Percentiles rank a stretch among this genome's conserved stretches.
Conservation (phyloP, 2,329 filamentous ascomycete genomes). For the Exophiala phaeomuriformis region DNA sequence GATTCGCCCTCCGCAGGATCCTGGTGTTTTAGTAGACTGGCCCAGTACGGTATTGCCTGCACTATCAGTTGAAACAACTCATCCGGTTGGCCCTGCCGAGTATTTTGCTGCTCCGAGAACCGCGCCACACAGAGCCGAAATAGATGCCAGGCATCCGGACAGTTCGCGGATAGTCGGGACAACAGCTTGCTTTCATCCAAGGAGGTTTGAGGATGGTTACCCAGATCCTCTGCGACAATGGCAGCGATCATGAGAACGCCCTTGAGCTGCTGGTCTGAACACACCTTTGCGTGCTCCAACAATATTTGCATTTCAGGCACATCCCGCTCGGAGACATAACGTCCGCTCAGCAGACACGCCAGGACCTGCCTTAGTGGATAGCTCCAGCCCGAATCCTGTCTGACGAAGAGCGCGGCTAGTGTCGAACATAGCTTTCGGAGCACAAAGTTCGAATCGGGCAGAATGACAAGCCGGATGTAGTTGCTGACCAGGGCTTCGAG, state of each 20-base stretch:
- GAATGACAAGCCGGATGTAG: conserved; percentile 37
- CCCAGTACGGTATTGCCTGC: conserved; percentile 17
- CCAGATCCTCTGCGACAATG: conserved; percentile 35
- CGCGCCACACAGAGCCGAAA: conserved; percentile 15
- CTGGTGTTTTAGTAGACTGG: conserved; percentile 7
- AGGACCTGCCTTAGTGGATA: conserved; percentile 26
- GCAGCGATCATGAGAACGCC: conserved; percentile 26
- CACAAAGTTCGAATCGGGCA: conserved; percentile 35
- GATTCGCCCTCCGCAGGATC: neutral
- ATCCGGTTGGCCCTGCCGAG: neutral
- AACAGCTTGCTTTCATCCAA: conserved; percentile 9
- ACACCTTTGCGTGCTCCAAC: conserved; percentile 19
- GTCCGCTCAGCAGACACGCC: conserved; percentile 35
- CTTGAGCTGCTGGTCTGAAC: conserved; percentile 16
- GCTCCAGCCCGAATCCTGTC: conserved; percentile 35
- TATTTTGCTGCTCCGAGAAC: neutral
- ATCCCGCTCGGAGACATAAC: conserved; percentile 33
- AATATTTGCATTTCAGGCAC: conserved; percentile 35
- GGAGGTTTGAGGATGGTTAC: conserved; percentile 4
- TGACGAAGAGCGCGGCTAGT: conserved; percentile 40
- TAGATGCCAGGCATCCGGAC: conserved; percentile 19
- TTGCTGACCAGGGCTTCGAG: conserved; percentile 38
- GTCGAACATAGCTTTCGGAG: conserved; percentile 43
- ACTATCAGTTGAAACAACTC: conserved; percentile 10
- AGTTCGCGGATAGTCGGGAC: conserved; percentile 13